Base-by-base conservation (phyloP, 2,329 filamentous ascomycete genomes). In the Colletotrichum nymphaeae region DNA sequence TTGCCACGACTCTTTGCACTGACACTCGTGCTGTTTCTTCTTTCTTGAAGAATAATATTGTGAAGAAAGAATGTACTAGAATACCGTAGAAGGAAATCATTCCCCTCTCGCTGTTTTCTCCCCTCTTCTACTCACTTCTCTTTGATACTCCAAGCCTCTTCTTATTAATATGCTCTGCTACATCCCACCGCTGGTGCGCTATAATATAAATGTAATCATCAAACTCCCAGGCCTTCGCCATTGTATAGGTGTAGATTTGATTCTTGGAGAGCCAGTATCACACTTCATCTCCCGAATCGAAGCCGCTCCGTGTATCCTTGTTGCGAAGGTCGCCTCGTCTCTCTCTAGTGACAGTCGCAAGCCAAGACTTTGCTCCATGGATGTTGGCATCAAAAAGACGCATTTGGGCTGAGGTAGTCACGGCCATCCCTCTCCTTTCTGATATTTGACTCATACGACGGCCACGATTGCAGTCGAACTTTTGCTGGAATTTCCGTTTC, bases 1-100 rank as follows among this genome's bases (percentile, higher is more conserved):
- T 32, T 46, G 32, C 55, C 55, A 70, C 32, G 35, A 69, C 46
- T 60, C 66, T 73, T 73, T 32, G 16, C 30, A 26, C 32, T 46
- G 30, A 19, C 32, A 16, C 52, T 28, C 37, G 19, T 22, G 16
- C 24, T 35, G 14, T 37, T 63, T 49, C n/a, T 63, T 63, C 28
- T 53, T 49, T 14, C 11, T 37, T n/a, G 11, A 24, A 24, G 22
- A 46, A 42, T 16, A 42, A 5, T 4, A 3, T 24, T 22, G 12
- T 1, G 11, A 35, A 12, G 32, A 35, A 62, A n/a, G 37, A 63
- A 57, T 16, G 3, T 28, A 19, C 19, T 11, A 53, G 69, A 59
- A 69, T 24, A 14, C 22, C 5, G 4, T 32, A 26, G 26, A 52
- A 49, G 22, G 28, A 5, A 49, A 11, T 7, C 4, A 5, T 6